Conservation (phyloP, 352 stramenopile species). For the Plasmopara halstedii region DNA sequence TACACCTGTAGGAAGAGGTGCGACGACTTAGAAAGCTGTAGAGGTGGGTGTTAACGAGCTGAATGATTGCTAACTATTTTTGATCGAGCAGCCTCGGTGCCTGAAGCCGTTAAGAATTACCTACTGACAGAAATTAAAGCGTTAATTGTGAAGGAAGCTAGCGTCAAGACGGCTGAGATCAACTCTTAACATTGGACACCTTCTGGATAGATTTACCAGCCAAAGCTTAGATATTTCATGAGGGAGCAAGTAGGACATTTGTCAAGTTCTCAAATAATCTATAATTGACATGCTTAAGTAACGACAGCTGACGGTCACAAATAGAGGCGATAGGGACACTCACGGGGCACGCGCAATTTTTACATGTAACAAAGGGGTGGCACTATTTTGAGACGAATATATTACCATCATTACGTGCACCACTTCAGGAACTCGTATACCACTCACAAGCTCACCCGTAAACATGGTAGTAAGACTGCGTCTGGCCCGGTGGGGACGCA, state of each 20-base stretch:
- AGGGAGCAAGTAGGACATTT: no score
- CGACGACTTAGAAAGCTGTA: background rate
- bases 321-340: no score
- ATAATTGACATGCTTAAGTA: no score
- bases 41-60: background rate
- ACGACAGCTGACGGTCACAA: no score
- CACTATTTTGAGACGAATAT: no score
- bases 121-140: constrained; percentile 88
- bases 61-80: background rate
- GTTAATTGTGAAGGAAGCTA: constrained; percentile 77
- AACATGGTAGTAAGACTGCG: constrained; percentile 84
- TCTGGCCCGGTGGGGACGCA: constrained; percentile 77
- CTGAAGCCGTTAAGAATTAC: constrained; percentile 84
- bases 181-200: no score
- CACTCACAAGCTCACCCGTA: constrained; percentile 10
- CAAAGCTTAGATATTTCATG: no score
- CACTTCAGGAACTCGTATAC: constrained; percentile 17
- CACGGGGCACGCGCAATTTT: no score
- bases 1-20: constrained; percentile 80
- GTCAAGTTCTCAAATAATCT: no score
- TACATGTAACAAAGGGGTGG: background rate
- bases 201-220: no score
- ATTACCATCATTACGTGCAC: background rate
- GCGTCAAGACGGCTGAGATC: background rate
- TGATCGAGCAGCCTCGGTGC: constrained; percentile 55